Base-by-base conservation (phyloP, 108 stramenopile genomes). In the Bacterosira constricta region DNA sequence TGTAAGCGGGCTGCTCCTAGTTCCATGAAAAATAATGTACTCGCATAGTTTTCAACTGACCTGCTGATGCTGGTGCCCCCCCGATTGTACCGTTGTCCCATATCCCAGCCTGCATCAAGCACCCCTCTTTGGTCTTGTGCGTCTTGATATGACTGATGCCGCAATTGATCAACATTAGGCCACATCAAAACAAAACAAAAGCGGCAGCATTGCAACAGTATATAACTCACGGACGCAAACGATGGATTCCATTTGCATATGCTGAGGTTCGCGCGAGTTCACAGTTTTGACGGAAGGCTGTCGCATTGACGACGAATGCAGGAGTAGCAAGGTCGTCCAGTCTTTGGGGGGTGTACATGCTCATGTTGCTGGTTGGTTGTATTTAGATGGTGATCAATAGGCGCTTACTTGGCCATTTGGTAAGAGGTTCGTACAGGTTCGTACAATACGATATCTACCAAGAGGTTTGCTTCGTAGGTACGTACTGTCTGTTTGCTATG, bases 71-170 rank as follows among this genome's bases (percentile, higher is more conserved):
- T n/a, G 17, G 9, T 7, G 31, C 31, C 10, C 4, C 66, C 23
- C 56, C 52, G 18, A 12, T 32, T 17, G 23, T 50, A 15, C 13
- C 63, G 3, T 52, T 26, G 20, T 46, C 35, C 25, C 25, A n/a
- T 13, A 65, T 30, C 51, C 71, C 66, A 11, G 71, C 62, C 55
- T 77, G 76, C 18, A 77, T 71, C n/a, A 65, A 4, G 21, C 54
- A 63, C 39, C 76, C 76, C 66, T 72, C 70, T 20, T 8, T 39
- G 7, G 76, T 77, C 70, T 77, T 77, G 44, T 77, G 76, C n/a
- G 76, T 77, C 49, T 77, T 77, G 12, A 77, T 49, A 15, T 77
- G 76, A 44, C 55, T 54, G 29, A 21, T 52, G 0, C 4, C n/a
- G n/a, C n/a, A n/a, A n/a, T n/a, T n/a, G n/a, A n/a, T n/a, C n/a